phyloP scores from a whole-genome alignment of 1,284 basidiomycete genomes.

The Boletus semigastroideus region DNA sequence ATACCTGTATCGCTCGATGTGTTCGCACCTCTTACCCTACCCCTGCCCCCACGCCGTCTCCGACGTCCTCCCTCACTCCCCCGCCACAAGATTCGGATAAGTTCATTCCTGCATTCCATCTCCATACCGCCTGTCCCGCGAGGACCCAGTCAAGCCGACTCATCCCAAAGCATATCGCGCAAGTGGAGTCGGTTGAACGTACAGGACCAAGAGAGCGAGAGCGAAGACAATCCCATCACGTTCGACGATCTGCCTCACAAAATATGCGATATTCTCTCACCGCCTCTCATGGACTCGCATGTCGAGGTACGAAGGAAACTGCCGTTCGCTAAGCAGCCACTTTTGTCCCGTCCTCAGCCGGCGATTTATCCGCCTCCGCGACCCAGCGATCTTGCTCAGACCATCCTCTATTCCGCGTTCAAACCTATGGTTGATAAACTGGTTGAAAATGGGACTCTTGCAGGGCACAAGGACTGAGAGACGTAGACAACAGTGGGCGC shows the following conservation, averaged over 20 bases:
- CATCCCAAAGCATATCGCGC: conserved; percentile 23
- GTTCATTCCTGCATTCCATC: conserved; percentile 9
- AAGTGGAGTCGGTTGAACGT: conserved; percentile 33
- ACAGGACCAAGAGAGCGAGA: conserved; percentile 23
- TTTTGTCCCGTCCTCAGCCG: conserved; percentile 28
- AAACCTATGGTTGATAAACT: conserved; percentile 25
- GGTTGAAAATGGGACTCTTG: conserved; percentile 15
- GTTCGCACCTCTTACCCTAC: conserved; percentile 24
- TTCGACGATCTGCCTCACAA: conserved; percentile 18
- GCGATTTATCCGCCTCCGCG: conserved; percentile 12
- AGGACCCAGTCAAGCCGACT: conserved; percentile 11
- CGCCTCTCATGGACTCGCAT: background rate
- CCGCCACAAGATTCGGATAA: background rate
- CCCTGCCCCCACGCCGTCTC: conserved; percentile 18
- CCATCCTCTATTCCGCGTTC: conserved; percentile 27
- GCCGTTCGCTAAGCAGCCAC: background rate
- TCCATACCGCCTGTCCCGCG: conserved; percentile 13
- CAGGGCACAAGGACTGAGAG: background rate
- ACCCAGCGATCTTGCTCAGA: conserved; percentile 11
- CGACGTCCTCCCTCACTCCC: conserved; percentile 22
- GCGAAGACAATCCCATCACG: conserved; percentile 10
- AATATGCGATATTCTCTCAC: background rate
- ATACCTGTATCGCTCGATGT: conserved; percentile 8
- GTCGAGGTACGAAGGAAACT: conserved; percentile 19
- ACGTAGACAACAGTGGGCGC: background rate